Evolutionary conservation across 441 rosid species (phyloP).

Genomic region (Populus hybrid): DNA sequence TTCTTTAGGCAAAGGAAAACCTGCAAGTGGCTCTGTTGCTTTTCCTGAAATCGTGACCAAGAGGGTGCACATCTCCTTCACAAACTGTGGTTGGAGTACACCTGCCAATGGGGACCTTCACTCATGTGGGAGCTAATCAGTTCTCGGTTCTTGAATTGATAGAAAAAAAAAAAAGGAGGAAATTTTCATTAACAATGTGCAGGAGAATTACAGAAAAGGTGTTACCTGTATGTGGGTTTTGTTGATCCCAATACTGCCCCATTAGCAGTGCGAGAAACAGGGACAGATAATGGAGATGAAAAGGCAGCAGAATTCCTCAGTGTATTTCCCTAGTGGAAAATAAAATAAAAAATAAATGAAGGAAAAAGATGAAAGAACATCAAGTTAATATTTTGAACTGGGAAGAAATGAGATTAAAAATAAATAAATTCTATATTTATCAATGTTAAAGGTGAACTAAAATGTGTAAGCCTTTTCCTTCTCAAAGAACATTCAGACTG

Average conservation of each 20-base stretch:
- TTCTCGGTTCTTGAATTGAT: background rate
- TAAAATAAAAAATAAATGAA: background rate
- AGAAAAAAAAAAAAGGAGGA: background rate
- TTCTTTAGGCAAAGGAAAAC: slow-evolving; percentile 26
- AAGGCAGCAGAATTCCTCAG: slow-evolving; percentile 21
- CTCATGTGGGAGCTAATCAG: slow-evolving; percentile 19
- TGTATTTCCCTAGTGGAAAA: slow-evolving; percentile 32
- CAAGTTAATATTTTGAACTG: too few relatives aligned
- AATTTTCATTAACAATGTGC: background rate
- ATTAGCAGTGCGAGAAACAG: slow-evolving; percentile 33
- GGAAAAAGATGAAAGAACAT: too few relatives aligned
- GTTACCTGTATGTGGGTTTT: slow-evolving; percentile 53
- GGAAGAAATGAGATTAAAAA: too few relatives aligned
- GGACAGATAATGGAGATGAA: slow-evolving; percentile 24
- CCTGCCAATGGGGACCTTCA: slow-evolving; percentile 68
- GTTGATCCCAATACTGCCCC: slow-evolving; percentile 36
- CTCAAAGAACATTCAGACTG: background rate
- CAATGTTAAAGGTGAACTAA: background rate
- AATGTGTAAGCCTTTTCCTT: background rate
- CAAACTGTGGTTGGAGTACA: slow-evolving; percentile 48
- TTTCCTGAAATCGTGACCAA: slow-evolving; percentile 9
- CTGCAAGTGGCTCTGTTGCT: slow-evolving; percentile 36
- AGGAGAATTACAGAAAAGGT: background rate
- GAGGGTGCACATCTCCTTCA: slow-evolving; percentile 46
- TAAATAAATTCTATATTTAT: background rate